Base-by-base conservation (phyloP, 148 eudicot genomes). In the Oxyria digyna region DNA sequence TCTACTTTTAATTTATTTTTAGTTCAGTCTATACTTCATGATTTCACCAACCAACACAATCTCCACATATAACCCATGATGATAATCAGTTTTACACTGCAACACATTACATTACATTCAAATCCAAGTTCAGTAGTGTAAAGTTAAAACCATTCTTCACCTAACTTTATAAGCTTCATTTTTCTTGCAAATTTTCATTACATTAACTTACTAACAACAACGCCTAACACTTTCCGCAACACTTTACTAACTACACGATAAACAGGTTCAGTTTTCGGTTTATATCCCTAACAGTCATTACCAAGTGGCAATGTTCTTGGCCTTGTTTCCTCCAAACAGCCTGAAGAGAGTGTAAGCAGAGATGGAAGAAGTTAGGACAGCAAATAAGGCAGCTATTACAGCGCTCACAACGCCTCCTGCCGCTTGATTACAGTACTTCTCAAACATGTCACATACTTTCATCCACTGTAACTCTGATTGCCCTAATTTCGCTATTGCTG, bases 331-430 rank as follows among this genome's bases (percentile, higher is more conserved):
- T 55, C 89, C 96, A 69, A 88, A 94, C 72, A 94, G 79, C 32
- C 99, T 91, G 72, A 94, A 94, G 70, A 94, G 89, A 68, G 89
- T 81, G 71, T 83, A 94, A 40, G 92, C 92, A 0, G 99, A 94
- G 46, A 94, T 78, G 55, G 77, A 83, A 17, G 97, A 90, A 71
- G 90, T 77, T 27, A 84, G 67, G 27, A 84, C 80, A 68, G 78
- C 76, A 68, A 83, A 81, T 27, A 91, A 71, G 69, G 84, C 73
- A 31, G 77, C 93, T 11, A 80, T 7, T 38, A 88, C 20, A 0
- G 98, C 73, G 46, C 83, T 80, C 3, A 91, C 97, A 12, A 90
- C 57, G 68, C 97, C 99, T 76, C 81, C 89, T 0, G 80, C 97
- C 6, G 76, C 75, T 74, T 80, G 90, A 77, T 86, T 87, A 72